Percentiles rank a stretch among this genome's conserved stretches.
Conservation (phyloP, 345 rosid genomes). For the Gossypioides kirkii region DNA sequence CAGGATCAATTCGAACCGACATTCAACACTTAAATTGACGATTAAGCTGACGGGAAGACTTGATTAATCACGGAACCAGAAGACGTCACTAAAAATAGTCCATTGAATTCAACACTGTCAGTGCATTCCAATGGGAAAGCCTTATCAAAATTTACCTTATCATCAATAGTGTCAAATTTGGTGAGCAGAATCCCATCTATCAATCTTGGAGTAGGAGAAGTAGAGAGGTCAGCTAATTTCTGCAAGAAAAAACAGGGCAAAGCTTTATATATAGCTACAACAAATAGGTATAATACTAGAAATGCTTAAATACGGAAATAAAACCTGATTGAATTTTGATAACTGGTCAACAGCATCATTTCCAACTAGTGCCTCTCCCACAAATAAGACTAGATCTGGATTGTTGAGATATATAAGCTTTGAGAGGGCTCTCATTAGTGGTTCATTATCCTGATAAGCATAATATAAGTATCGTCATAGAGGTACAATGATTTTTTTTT, state of each 20-base stretch:
- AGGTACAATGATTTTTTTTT: too few species aligned
- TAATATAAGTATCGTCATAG: background rate
- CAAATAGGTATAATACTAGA: background rate
- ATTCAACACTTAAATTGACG: too few species aligned
- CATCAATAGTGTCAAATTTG: constrained; percentile 93
- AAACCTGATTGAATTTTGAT: constrained; percentile 91
- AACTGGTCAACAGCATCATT: constrained; percentile 97
- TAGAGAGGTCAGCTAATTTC: constrained; percentile 88
- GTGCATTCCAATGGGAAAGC: background rate
- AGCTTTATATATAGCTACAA: background rate
- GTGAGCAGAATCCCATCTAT: constrained; percentile 97
- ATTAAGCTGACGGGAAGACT: too few species aligned
- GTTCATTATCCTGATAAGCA: constrained; percentile 77
- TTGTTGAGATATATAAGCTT: constrained; percentile 79
- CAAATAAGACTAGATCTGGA: constrained; percentile 93
- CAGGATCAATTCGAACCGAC: too few species aligned
- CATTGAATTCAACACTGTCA: too few species aligned
- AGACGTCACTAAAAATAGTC: too few species aligned
- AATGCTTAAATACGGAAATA: background rate
- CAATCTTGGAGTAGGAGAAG: constrained; percentile 60
- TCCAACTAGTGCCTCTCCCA: constrained; percentile 98
- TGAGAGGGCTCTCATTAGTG: constrained; percentile 95
- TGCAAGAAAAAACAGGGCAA: constrained; percentile 22
- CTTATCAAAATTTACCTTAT: constrained; percentile 47
- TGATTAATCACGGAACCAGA: too few species aligned